Conservation (phyloP, 257 asterid genomes). For the Ajuga chamaepitys region DNA sequence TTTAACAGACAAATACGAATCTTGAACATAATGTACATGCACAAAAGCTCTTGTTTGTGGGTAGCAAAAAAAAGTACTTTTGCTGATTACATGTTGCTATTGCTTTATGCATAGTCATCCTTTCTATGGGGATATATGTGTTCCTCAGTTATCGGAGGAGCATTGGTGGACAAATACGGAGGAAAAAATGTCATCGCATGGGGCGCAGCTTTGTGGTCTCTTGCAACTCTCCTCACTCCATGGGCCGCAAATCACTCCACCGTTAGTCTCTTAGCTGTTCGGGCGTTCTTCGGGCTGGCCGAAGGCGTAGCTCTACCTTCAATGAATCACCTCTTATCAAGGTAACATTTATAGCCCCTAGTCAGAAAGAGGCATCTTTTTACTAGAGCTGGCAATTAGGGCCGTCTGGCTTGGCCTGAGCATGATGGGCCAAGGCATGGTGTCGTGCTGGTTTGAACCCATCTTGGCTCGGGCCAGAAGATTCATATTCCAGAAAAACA, state of each 20-base stretch:
- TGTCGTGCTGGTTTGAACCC: too few relatives aligned
- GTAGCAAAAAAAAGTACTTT: background rate
- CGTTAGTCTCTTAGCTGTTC: constrained; percentile 63
- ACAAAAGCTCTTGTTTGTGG: background rate
- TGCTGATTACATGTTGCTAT: constrained; percentile 11
- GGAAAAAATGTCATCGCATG: constrained; percentile 80
- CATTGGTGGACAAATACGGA: constrained; percentile 83
- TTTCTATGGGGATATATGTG: constrained; percentile 97
- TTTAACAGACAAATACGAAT: background rate
- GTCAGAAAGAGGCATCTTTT: background rate
- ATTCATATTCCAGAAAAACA: too few relatives aligned
- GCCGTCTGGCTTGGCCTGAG: too few relatives aligned
- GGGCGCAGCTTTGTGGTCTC: constrained; percentile 94
- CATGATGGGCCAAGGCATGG: too few relatives aligned
- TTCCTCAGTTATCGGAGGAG: constrained; percentile 90
- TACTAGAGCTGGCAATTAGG: too few relatives aligned
- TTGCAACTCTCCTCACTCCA: constrained; percentile 91
- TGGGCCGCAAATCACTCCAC: constrained; percentile 97
- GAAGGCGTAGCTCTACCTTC: constrained; percentile 97
- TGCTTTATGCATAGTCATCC: constrained; percentile 61
- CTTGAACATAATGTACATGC: background rate
- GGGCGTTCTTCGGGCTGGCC: constrained; percentile 89
- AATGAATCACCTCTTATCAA: constrained; percentile 81
- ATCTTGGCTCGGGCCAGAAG: too few relatives aligned
- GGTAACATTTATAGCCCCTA: constrained; percentile 28